Conservation (phyloP, 139 green algal genomes). For the Parachlorella kessleri region DNA sequence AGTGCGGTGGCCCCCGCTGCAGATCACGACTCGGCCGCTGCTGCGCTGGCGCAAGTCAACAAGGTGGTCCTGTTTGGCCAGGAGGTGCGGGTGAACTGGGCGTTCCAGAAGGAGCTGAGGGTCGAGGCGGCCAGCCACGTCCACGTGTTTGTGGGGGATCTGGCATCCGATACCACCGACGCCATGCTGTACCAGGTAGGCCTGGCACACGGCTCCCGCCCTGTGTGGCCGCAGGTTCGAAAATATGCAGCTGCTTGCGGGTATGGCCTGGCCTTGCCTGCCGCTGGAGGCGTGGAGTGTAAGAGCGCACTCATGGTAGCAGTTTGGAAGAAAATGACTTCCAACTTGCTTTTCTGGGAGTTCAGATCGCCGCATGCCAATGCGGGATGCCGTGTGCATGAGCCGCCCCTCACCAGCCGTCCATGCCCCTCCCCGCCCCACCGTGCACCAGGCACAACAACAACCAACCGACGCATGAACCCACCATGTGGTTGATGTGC, state of each 20-base stretch:
- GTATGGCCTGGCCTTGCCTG: no score
- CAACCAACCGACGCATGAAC: no score
- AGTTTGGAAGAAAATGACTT: background rate
- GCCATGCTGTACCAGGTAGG: slow-evolving; percentile 6
- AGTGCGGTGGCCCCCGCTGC: background rate
- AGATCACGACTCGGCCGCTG: slow-evolving; percentile 7
- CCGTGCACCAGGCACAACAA: background rate
- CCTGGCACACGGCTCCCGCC: no score
- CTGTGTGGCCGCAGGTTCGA: no score
- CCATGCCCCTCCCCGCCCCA: no score
- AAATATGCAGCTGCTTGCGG: no score
- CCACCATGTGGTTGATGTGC: no score
- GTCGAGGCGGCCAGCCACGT: slow-evolving; percentile 60
- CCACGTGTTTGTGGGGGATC: slow-evolving; percentile 82
- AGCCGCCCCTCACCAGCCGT: background rate
- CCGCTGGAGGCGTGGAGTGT: no score
- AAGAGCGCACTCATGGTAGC: background rate
- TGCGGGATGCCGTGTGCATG: background rate
- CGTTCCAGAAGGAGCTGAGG: slow-evolving; percentile 68
- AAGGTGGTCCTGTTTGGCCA: slow-evolving; percentile 55
- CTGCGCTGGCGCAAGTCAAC: slow-evolving; percentile 41
- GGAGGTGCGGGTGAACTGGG: slow-evolving; percentile 79
- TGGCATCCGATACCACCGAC: slow-evolving; percentile 59
- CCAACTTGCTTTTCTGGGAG: slow-evolving; percentile 17
- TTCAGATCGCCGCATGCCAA: background rate